These are phyloP conservation scores for Boletus rubroflammeus DNA, from an alignment of 768 basidiomycete genomes.

Conservation along the genomic window DNA sequence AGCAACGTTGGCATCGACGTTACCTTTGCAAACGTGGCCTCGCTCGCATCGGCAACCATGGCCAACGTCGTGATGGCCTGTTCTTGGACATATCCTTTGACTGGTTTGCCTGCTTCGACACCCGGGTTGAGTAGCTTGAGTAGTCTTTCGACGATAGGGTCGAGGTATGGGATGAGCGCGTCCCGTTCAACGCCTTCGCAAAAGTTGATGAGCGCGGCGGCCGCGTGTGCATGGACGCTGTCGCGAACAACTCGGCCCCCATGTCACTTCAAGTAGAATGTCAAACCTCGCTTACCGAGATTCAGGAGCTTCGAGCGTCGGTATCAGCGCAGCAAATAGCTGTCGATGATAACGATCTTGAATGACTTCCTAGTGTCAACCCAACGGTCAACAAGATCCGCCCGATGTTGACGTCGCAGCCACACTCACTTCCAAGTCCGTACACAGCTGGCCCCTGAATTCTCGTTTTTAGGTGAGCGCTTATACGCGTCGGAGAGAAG, in stretches of 20 bases:
- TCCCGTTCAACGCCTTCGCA: constrained; percentile 81
- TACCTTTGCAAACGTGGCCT: constrained; percentile 72
- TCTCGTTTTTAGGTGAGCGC: background rate
- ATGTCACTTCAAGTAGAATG: background rate
- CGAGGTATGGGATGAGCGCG: constrained; percentile 72
- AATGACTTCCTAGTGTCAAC: constrained; percentile 58
- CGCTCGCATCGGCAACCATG: constrained; percentile 86
- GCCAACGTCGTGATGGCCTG: constrained; percentile 86
- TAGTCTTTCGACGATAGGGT: constrained; percentile 67
- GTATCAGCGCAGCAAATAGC: constrained; percentile 67
- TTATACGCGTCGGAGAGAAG: background rate
- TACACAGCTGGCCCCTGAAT: constrained; percentile 79
- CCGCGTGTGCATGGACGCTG: constrained; percentile 85
- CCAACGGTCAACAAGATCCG: background rate
- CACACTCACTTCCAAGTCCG: constrained; percentile 70
- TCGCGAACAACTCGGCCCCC: background rate
- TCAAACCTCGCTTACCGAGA: constrained; percentile 45
- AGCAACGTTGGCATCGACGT: background rate
- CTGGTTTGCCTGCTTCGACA: constrained; percentile 38
- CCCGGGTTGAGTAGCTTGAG: constrained; percentile 57
- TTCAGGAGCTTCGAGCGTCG: constrained; percentile 71
- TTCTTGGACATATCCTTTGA: constrained; percentile 72
- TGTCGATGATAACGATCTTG: constrained; percentile 66
- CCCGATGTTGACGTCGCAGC: background rate
- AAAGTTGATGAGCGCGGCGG: constrained; percentile 86